Evolutionary conservation across 23 red algal genomes (phyloP).

Genomic region (Gracilaria domingensis): DNA sequence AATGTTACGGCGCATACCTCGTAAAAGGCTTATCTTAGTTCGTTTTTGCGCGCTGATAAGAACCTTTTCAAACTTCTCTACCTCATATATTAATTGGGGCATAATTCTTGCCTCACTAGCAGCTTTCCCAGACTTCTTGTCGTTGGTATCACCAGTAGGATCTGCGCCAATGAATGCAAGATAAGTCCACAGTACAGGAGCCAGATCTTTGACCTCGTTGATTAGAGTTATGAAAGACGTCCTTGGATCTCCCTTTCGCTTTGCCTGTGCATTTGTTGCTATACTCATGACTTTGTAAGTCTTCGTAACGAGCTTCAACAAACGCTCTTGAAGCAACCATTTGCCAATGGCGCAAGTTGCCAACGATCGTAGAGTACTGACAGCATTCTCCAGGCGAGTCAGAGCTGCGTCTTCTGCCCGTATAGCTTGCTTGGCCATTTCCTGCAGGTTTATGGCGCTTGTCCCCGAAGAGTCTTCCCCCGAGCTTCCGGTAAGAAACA

Average conservation of each 20-base stretch:
- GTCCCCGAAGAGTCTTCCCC: not conserved
- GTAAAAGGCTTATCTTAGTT: slow-evolving; percentile 62
- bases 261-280: slow-evolving; percentile 51
- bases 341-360: slow-evolving; percentile 62
- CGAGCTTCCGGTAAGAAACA: not conserved
- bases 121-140: slow-evolving; percentile 35
- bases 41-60: slow-evolving; percentile 70
- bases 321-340: slow-evolving; percentile 66
- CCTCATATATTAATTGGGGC: slow-evolving; percentile 70
- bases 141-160: not conserved
- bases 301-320: slow-evolving; percentile 40
- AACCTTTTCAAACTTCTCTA: slow-evolving; percentile 68
- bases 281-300: slow-evolving; percentile 40
- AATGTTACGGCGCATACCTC: slow-evolving; percentile 68
- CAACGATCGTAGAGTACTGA: slow-evolving; percentile 55
- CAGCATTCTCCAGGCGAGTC: slow-evolving; percentile 32
- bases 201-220: slow-evolving; percentile 55
- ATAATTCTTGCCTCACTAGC: slow-evolving; percentile 62
- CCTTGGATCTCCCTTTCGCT: slow-evolving; percentile 61
- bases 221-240: slow-evolving; percentile 66
- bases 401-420: slow-evolving; percentile 70
- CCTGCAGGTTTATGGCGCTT: slow-evolving; percentile 14
- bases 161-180: slow-evolving; percentile 54
- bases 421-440: slow-evolving; percentile 66
- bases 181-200: slow-evolving; percentile 57